These are phyloP conservation scores for Candida incommunis DNA, from an alignment of 805 yeast species.

Conservation along the genomic window DNA sequence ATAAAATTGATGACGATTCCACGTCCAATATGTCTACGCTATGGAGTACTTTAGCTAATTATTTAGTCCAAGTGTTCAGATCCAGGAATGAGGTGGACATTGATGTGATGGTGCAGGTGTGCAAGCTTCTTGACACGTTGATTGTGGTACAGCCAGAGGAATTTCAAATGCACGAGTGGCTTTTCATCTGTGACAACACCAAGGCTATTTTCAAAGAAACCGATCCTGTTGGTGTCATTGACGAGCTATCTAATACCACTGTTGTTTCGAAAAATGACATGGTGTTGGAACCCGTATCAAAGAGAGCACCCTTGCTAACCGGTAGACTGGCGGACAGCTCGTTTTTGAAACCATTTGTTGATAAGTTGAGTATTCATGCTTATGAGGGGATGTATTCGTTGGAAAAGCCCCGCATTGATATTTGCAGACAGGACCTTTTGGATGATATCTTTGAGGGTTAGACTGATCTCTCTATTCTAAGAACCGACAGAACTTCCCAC, in stretches of 20 bases:
- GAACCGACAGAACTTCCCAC: constrained; percentile 81
- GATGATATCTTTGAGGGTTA: constrained; percentile 32
- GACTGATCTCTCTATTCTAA: constrained; percentile 32
- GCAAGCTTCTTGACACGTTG: constrained; percentile 67
- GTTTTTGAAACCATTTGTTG: constrained; percentile 47
- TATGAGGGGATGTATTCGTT: constrained; percentile 55
- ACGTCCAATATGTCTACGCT: constrained; percentile 42
- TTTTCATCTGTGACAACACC: constrained; percentile 59
- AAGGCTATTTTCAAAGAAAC: constrained; percentile 36
- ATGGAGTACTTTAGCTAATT: constrained; percentile 8
- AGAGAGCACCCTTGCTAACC: constrained; percentile 28
- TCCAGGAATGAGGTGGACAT: not conserved
- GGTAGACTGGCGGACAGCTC: constrained; percentile 11
- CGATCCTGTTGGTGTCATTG: constrained; percentile 29
- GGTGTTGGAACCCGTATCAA: constrained; percentile 2
- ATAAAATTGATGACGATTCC: constrained; percentile 52
- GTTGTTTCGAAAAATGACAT: not conserved
- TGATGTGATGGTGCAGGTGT: constrained; percentile 32
- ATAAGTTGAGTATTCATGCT: constrained; percentile 45
- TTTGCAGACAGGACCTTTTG: constrained; percentile 42
- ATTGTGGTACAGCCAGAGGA: constrained; percentile 61
- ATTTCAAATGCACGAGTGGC: constrained; percentile 68
- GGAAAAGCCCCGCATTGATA: constrained; percentile 25
- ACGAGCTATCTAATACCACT: constrained; percentile 24
- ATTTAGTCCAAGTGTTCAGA: not conserved